Evolutionary conservation across 208 protist genomes (phyloP).

Genomic region (Phytomonas sp.): DNA sequence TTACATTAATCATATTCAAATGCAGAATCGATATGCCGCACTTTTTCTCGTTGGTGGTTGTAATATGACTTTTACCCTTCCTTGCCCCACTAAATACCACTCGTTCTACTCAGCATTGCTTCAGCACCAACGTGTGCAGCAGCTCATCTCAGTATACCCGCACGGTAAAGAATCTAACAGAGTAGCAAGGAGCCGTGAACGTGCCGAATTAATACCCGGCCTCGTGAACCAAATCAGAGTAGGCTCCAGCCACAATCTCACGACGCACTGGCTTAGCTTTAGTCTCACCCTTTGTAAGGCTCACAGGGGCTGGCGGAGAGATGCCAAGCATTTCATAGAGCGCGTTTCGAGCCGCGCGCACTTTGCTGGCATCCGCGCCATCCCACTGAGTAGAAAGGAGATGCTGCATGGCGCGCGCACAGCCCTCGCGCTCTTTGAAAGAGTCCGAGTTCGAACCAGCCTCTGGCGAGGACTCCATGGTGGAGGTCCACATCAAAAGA

Average conservation of each 20-base stretch:
- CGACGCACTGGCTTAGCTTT: constrained; percentile 10
- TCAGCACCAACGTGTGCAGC: neutral
- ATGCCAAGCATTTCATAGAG: constrained; percentile 72
- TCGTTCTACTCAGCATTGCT: neutral
- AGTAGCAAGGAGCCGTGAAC: neutral
- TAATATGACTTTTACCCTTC: too few relatives aligned
- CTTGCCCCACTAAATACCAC: neutral
- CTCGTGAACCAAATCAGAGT: constrained; percentile 74
- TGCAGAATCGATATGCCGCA: neutral
- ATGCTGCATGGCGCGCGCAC: constrained; percentile 40
- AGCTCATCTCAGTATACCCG: neutral
- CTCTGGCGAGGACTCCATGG: neutral
- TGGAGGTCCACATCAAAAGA: constrained; percentile 58
- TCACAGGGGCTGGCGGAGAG: constrained; percentile 14
- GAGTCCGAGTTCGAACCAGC: neutral
- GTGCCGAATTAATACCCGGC: constrained; percentile 56
- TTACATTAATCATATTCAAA: neutral
- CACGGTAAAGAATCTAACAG: neutral
- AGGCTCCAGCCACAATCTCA: constrained; percentile 51
- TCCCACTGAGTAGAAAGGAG: constrained; percentile 75
- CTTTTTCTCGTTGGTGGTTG: neutral
- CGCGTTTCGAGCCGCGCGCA: constrained; percentile 62
- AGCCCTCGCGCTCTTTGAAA: constrained; percentile 15
- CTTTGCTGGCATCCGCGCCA: constrained; percentile 37
- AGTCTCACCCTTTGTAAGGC: constrained; percentile 9